Evolutionary conservation across 164 flowering plant genomes (phyloP).

Genomic region (Tinospora cordifolia): DNA sequence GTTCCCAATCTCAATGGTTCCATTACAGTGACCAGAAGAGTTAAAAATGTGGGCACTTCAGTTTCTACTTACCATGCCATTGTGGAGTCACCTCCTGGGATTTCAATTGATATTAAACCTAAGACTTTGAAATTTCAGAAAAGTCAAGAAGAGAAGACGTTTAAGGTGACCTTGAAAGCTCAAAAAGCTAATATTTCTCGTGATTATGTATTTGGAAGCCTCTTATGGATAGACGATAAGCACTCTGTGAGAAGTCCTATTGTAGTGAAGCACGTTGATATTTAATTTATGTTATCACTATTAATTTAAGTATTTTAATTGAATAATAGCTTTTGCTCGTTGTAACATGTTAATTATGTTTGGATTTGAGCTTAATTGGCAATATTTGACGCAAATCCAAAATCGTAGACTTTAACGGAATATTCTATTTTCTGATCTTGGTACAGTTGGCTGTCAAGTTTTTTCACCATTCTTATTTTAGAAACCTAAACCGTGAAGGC

Average conservation of each 20-base stretch:
- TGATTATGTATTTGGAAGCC: constrained; percentile 45
- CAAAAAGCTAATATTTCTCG: background rate
- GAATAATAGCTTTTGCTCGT: too few relatives aligned
- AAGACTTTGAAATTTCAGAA: constrained; percentile 28
- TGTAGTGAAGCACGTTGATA: constrained; percentile 20
- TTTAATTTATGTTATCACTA: too few relatives aligned
- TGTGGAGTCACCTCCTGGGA: constrained; percentile 26
- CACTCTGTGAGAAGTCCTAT: constrained; percentile 67
- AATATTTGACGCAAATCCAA: too few relatives aligned
- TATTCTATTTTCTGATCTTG: too few relatives aligned
- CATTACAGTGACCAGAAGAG: constrained; percentile 30
- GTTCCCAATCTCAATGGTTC: constrained; percentile 27
- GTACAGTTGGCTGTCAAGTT: too few relatives aligned
- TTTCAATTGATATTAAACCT: constrained; percentile 35
- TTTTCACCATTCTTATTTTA: too few relatives aligned
- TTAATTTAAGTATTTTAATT: too few relatives aligned
- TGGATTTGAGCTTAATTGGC: too few relatives aligned
- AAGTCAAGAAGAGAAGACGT: constrained; percentile 46
- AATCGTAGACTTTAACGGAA: too few relatives aligned
- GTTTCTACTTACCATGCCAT: constrained; percentile 26
- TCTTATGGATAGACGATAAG: constrained; percentile 59
- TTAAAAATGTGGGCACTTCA: constrained; percentile 52
- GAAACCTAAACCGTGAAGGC: too few relatives aligned
- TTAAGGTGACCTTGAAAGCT: constrained; percentile 25
- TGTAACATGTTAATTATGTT: too few relatives aligned